Conservation (phyloP, 2,329 filamentous ascomycete genomes). For the Aspergillus spinulosporus region DNA sequence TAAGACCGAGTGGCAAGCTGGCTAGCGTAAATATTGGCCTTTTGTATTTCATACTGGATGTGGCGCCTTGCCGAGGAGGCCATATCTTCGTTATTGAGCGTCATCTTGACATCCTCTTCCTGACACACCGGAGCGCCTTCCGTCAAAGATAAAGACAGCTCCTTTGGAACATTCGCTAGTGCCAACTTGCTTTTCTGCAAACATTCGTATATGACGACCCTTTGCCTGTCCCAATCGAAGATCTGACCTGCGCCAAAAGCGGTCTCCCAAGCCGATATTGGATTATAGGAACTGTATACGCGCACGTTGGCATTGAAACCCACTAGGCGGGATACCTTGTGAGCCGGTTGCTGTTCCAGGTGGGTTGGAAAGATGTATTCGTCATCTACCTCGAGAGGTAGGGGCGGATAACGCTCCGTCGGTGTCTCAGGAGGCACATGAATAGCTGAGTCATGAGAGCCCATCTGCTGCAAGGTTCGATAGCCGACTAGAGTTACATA, state of each 20-base stretch:
- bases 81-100: slow-evolving; percentile 46
- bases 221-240: slow-evolving; percentile 75
- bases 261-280: slow-evolving; percentile 75
- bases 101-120: slow-evolving; percentile 48
- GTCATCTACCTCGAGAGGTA: slow-evolving; percentile 81
- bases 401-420: slow-evolving; percentile 72
- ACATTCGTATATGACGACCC: slow-evolving; percentile 69
- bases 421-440: slow-evolving; percentile 75
- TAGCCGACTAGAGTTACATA: slow-evolving; percentile 79
- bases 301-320: slow-evolving; percentile 80
- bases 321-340: slow-evolving; percentile 67
- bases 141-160: slow-evolving; percentile 59
- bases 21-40: slow-evolving; percentile 83
- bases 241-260: slow-evolving; percentile 77
- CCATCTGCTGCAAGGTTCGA: slow-evolving; percentile 76
- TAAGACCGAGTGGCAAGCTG: slow-evolving; percentile 80
- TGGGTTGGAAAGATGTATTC: slow-evolving; percentile 72
- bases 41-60: slow-evolving; percentile 84
- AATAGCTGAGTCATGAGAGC: slow-evolving; percentile 68
- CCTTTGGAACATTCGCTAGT: slow-evolving; percentile 66
- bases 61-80: slow-evolving; percentile 30
- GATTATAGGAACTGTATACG: slow-evolving; percentile 78
- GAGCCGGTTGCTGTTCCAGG: slow-evolving; percentile 68
- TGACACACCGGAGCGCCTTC: slow-evolving; percentile 29
- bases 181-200: slow-evolving; percentile 69